phyloP scores from a whole-genome alignment of 768 basidiomycete species.

The Suillus discolor region DNA sequence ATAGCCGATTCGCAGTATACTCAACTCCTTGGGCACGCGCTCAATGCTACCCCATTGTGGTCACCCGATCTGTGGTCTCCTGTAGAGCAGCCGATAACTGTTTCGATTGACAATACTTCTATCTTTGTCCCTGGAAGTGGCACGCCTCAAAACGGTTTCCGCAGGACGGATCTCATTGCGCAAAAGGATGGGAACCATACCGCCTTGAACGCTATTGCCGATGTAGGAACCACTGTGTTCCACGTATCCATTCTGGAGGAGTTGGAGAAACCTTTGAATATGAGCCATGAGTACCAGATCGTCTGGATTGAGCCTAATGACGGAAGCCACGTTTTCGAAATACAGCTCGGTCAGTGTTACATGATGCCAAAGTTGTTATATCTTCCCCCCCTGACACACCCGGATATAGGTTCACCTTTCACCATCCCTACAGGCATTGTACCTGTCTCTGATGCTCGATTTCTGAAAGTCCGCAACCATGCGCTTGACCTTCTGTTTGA shows the following conservation, averaged over 20 bases:
- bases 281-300: conserved; percentile 61
- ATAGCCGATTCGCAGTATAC: conserved; percentile 40
- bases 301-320: conserved; percentile 66
- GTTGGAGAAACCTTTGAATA: conserved; percentile 46
- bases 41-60: conserved; percentile 55
- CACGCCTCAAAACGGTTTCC: conserved; percentile 51
- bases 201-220: conserved; percentile 41
- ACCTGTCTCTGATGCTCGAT: conserved; percentile 45
- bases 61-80: conserved; percentile 29
- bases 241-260: conserved; percentile 52
- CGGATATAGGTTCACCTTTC: conserved; percentile 54
- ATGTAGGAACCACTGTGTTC: conserved; percentile 48
- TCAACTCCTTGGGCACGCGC: conserved; percentile 39
- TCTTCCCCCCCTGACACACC: not conserved
- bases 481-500: conserved; percentile 51
- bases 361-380: not conserved
- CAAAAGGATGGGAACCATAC: conserved; percentile 41
- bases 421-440: conserved; percentile 49
- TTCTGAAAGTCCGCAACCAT: conserved; percentile 60
- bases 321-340: conserved; percentile 59
- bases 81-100: conserved; percentile 51
- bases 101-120: conserved; percentile 59
- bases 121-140: conserved; percentile 55
- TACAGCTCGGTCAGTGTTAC: conserved; percentile 51
- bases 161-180: conserved; percentile 61